A percentile compares a stretch with the other conserved stretches of the same genome.
Evolutionary conservation across 768 basidiomycete species (phyloP).

Genomic region (Russula griseocarnosa): DNA sequence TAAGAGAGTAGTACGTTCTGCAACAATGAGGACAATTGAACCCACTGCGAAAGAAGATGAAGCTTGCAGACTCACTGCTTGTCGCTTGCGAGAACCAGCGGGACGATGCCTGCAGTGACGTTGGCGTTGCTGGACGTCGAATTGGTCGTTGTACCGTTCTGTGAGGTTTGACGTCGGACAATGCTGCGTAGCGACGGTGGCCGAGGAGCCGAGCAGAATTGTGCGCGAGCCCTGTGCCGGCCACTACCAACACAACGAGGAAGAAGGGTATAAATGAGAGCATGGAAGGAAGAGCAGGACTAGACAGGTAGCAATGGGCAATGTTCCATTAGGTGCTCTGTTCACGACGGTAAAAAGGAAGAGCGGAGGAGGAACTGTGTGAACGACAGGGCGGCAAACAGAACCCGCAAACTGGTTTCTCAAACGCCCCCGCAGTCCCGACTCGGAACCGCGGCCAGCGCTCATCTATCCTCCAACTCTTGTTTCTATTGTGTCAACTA

Average conservation of each 20-base stretch:
- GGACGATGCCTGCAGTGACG: constrained; percentile 10
- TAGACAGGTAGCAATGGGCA: background rate
- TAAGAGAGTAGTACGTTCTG: constrained; percentile 66
- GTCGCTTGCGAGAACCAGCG: constrained; percentile 24
- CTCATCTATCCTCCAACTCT: no score
- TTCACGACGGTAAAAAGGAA: background rate
- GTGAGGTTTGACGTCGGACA: constrained; percentile 19
- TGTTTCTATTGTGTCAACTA: background rate
- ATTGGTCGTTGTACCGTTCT: constrained; percentile 7
- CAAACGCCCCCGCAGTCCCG: no score
- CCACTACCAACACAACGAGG: constrained; percentile 20
- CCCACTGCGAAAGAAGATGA: background rate
- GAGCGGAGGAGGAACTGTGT: background rate
- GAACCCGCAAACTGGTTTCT: background rate
- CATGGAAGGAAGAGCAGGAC: background rate
- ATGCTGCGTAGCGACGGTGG: constrained; percentile 13
- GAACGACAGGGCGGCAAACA: background rate
- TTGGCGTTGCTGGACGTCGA: constrained; percentile 12
- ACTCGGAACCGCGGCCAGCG: no score
- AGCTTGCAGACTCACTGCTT: constrained; percentile 21
- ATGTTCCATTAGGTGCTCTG: constrained; percentile 1
- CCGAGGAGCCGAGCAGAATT: background rate
- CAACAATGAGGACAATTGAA: background rate
- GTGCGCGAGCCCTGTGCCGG: constrained; percentile 3
- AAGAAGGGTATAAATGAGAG: constrained; percentile 1